Evolutionary conservation across 306 rosid species (phyloP).

Genomic region (Trichosanthes cucumerina): DNA sequence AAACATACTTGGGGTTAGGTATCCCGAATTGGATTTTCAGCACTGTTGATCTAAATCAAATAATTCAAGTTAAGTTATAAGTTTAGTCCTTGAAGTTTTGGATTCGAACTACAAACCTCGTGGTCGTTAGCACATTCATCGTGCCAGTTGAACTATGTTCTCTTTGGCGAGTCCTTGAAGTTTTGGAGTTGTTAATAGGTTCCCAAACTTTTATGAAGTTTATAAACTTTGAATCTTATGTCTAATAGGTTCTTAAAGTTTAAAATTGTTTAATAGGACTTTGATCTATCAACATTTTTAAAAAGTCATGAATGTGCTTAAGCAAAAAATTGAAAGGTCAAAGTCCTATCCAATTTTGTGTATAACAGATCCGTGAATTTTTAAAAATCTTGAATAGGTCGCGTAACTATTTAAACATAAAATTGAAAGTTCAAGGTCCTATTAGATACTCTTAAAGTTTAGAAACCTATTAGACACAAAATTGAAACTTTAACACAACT

Average conservation of each 20-base stretch:
- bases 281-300: neutral
- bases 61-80: neutral
- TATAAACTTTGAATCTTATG: neutral
- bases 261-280: neutral
- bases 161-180: neutral
- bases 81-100: neutral
- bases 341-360: neutral
- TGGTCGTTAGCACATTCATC: too few species aligned
- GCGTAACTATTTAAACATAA: too few species aligned
- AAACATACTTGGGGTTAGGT: neutral
- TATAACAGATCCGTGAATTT: too few species aligned
- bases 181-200: neutral
- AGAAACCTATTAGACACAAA: too few species aligned
- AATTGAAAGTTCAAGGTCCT: too few species aligned
- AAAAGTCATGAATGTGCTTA: too few species aligned
- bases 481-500: too few species aligned
- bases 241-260: neutral
- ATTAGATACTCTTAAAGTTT: too few species aligned
- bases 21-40: neutral
- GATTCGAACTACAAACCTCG: too few species aligned
- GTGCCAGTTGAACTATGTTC: too few species aligned
- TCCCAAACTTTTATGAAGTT: neutral
- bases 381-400: too few species aligned
- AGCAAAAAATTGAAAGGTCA: neutral
- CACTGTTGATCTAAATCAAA: neutral